Conservation (phyloP, 2,329 filamentous ascomycete genomes). For the Stenocarpella maydis region DNA sequence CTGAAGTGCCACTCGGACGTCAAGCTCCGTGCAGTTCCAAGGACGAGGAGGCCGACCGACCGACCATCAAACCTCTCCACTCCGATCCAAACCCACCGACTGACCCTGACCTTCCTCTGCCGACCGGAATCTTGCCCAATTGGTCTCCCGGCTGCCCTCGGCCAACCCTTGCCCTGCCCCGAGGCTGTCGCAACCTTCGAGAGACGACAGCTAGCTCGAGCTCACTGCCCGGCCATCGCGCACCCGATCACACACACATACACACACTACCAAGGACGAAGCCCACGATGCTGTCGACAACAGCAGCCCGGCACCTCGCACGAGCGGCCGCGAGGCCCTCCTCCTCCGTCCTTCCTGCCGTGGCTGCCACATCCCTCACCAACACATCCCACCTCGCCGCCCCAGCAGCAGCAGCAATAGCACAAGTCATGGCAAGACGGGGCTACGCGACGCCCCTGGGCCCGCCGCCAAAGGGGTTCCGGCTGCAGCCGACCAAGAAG, state of each 20-base stretch:
- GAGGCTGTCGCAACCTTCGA: conserved; percentile 12
- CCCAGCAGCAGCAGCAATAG: conserved; percentile 13
- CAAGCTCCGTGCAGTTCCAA: conserved; percentile 22
- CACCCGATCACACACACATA: too few species aligned
- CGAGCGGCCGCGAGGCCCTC: conserved; percentile 32
- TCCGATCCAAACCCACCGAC: conserved; percentile 14
- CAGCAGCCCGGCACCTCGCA: conserved; percentile 36
- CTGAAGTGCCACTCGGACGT: conserved; percentile 20
- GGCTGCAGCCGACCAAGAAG: conserved; percentile 73
- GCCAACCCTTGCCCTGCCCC: background rate
- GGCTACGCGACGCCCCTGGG: conserved; percentile 75
- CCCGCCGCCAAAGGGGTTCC: conserved; percentile 82
- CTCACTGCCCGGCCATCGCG: background rate
- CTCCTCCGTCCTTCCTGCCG: background rate
- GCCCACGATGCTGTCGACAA: conserved; percentile 30
- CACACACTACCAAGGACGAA: background rate
- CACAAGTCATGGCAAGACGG: conserved; percentile 31
- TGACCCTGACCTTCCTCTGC: background rate
- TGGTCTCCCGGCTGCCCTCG: background rate
- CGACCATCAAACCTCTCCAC: conserved; percentile 19
- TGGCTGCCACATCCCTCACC: background rate
- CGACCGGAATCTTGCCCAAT: background rate
- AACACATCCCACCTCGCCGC: conserved; percentile 19
- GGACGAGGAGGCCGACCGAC: background rate
- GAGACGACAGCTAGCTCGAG: background rate